phyloP scores from a whole-genome alignment of 106 monocot genomes.

The Acorus gramineus region DNA sequence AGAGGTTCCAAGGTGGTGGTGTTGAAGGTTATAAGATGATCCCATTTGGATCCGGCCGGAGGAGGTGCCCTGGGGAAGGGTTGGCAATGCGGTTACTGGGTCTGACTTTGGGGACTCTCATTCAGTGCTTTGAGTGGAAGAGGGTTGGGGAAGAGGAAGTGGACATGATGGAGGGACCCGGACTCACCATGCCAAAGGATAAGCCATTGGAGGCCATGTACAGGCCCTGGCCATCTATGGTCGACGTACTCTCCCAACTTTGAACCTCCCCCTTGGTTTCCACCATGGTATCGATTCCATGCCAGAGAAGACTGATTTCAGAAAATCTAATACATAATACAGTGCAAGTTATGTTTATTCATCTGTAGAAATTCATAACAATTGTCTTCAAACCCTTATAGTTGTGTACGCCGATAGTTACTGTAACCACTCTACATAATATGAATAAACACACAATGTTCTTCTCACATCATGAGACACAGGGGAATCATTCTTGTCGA shows the following conservation, averaged over 20 bases:
- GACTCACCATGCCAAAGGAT: slow-evolving; percentile 1
- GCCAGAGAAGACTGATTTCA: too few relatives aligned
- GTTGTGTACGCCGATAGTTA: too few relatives aligned
- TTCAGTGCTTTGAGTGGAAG: slow-evolving; percentile 21
- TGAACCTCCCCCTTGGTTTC: background rate
- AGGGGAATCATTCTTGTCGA: too few relatives aligned
- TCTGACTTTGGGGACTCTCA: slow-evolving; percentile 2
- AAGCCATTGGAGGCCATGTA: slow-evolving; percentile 4
- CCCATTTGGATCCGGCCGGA: slow-evolving; percentile 7
- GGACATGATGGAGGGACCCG: background rate
- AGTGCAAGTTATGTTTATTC: too few relatives aligned
- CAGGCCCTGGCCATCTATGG: background rate
- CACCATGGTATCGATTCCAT: too few relatives aligned
- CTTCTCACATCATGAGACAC: too few relatives aligned
- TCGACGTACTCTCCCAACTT: background rate
- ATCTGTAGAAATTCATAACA: too few relatives aligned
- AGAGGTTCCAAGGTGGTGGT: slow-evolving; percentile 15
- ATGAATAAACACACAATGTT: too few relatives aligned
- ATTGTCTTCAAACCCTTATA: too few relatives aligned
- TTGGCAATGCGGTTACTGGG: slow-evolving; percentile 1
- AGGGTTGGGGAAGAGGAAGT: background rate
- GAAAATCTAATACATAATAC: too few relatives aligned
- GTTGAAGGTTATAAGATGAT: background rate
- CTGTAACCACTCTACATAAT: too few relatives aligned
- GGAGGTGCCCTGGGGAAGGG: slow-evolving; percentile 7